Conservation (phyloP, 2,329 filamentous ascomycete genomes). For the Penicillium griseofulvum region DNA sequence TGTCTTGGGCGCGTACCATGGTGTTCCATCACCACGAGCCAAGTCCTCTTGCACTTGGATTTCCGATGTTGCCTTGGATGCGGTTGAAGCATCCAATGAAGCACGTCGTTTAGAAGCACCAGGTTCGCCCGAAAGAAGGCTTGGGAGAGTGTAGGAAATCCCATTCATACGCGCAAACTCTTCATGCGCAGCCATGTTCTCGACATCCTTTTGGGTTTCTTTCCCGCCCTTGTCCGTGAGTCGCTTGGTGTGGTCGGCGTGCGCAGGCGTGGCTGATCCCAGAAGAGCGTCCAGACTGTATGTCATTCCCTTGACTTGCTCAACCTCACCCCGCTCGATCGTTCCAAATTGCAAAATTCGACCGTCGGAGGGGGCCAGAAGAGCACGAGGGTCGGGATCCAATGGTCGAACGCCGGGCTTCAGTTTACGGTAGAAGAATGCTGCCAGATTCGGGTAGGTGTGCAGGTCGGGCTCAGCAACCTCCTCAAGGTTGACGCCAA, state of each 20-base stretch:
- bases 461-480: constrained; percentile 85
- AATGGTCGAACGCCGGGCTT: constrained; percentile 85
- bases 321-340: constrained; percentile 90
- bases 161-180: constrained; percentile 94
- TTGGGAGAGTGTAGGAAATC: constrained; percentile 89
- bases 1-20: constrained; percentile 69
- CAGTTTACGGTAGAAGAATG: constrained; percentile 94
- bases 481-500: constrained; percentile 87
- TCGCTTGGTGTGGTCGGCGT: constrained; percentile 40
- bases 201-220: constrained; percentile 48
- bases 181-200: constrained; percentile 74
- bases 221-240: constrained; percentile 35
- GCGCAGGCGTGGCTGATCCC: constrained; percentile 57
- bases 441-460: constrained; percentile 84
- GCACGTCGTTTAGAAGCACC: constrained; percentile 48
- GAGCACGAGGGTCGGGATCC: constrained; percentile 73
- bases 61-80: constrained; percentile 67
- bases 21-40: constrained; percentile 61
- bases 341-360: constrained; percentile 86
- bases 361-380: constrained; percentile 87
- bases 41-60: constrained; percentile 81
- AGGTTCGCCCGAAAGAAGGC: constrained; percentile 70
- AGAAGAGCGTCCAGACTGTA: constrained; percentile 93
- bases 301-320: constrained; percentile 98
- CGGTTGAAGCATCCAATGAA: constrained; percentile 70